A percentile compares a stretch with the other conserved stretches of the same genome.
Conservation (phyloP, 306 rosid genomes). For the Citrullus colocynthis region DNA sequence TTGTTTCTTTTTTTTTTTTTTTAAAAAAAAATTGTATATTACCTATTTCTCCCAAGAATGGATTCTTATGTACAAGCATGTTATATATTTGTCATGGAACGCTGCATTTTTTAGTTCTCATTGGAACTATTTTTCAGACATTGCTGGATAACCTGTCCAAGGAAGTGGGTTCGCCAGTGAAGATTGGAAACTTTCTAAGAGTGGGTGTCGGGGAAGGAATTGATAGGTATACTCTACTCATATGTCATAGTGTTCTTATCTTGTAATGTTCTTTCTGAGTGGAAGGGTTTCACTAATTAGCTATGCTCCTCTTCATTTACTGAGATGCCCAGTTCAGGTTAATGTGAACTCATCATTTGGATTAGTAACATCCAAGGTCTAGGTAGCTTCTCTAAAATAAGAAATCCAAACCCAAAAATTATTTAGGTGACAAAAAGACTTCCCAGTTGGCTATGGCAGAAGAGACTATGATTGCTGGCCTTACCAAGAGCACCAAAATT, state of each 20-base stretch:
- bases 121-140: conserved; percentile 27
- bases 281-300: not conserved
- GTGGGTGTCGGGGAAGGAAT: conserved; percentile 94
- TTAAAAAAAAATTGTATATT: no score
- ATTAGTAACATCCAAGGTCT: not conserved
- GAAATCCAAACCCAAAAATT: not conserved
- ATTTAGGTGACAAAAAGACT: not conserved
- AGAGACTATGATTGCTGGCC: not conserved
- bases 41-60: not conserved
- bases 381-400: not conserved
- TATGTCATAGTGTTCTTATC: not conserved
- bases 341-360: not conserved
- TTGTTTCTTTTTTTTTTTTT: no score
- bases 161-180: conserved; percentile 80
- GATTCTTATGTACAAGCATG: not conserved
- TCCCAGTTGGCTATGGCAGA: not conserved
- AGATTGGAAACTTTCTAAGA: conserved; percentile 65
- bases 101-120: not conserved
- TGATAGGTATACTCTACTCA: conserved; percentile 38
- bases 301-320: not conserved
- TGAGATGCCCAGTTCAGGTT: not conserved
- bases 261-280: not conserved
- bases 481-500: not conserved
- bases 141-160: conserved; percentile 57
- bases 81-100: not conserved